Evolutionary conservation across 768 basidiomycete genomes (phyloP).

Genomic region (Podaxis sp.): DNA sequence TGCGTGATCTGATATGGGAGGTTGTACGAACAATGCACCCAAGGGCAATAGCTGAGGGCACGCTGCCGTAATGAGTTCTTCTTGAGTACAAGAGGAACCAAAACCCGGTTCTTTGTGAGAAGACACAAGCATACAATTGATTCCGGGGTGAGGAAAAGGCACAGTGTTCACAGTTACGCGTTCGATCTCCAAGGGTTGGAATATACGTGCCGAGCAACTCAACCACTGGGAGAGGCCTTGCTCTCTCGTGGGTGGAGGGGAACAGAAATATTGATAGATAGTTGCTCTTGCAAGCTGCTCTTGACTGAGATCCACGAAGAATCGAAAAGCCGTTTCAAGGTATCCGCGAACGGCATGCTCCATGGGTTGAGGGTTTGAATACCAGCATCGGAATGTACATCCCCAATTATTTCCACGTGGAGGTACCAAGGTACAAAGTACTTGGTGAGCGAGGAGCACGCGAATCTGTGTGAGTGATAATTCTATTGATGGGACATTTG

Average conservation of each 20-base stretch:
- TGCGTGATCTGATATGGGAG: constrained; percentile 28
- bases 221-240: background rate
- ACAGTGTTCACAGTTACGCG: constrained; percentile 20
- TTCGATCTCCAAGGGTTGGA: constrained; percentile 24
- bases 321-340: constrained; percentile 29
- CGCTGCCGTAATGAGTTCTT: constrained; percentile 31
- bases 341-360: constrained; percentile 30
- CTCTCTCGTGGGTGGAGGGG: background rate
- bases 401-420: constrained; percentile 30
- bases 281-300: background rate
- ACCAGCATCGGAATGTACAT: constrained; percentile 33
- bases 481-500: constrained; percentile 16
- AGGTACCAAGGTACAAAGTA: constrained; percentile 28
- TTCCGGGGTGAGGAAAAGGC: constrained; percentile 26
- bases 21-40: constrained; percentile 30
- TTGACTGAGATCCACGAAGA: constrained; percentile 21
- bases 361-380: constrained; percentile 27
- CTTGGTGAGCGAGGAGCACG: constrained; percentile 30
- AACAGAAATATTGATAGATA: background rate
- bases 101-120: constrained; percentile 34
- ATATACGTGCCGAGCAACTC: constrained; percentile 12
- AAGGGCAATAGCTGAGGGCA: constrained; percentile 29
- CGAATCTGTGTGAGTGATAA: constrained; percentile 24
- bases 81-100: constrained; percentile 32
- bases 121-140: constrained; percentile 27